These are phyloP conservation scores for Nakazawaea holstii DNA, from an alignment of 805 yeast species.

Conservation along the genomic window DNA sequence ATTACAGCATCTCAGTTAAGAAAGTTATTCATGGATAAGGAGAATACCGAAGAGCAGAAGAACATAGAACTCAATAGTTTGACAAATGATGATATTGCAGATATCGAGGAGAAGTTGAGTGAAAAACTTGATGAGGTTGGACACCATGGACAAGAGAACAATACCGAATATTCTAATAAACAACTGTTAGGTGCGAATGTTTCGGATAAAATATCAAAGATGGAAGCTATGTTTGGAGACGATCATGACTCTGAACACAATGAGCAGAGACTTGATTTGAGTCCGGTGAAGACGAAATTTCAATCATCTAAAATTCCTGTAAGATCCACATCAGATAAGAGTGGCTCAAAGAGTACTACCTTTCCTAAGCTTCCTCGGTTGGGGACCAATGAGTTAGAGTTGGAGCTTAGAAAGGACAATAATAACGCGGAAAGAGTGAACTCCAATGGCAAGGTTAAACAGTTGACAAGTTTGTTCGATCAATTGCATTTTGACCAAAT, in stretches of 20 bases:
- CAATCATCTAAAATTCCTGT: background rate
- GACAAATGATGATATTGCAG: conserved; percentile 10
- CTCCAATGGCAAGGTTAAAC: conserved; percentile 45
- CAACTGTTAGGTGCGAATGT: conserved; percentile 8
- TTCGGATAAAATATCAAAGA: conserved; percentile 13
- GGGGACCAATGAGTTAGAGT: conserved; percentile 1
- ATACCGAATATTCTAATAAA: conserved; percentile 3
- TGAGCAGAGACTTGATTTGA: background rate
- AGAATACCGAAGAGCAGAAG: conserved; percentile 14
- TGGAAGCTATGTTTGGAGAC: conserved; percentile 13
- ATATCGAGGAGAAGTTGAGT: conserved; percentile 14
- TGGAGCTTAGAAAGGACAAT: conserved; percentile 1
- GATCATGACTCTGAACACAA: background rate
- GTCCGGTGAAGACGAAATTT: background rate
- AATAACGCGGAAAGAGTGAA: background rate
- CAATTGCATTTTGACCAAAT: conserved; percentile 74
- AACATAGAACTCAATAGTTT: conserved; percentile 11
- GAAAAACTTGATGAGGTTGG: conserved; percentile 13
- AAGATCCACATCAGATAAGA: background rate
- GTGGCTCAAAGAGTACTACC: no score
- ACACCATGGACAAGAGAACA: conserved; percentile 14
- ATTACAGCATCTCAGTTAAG: conserved; percentile 85
- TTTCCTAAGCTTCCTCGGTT: background rate
- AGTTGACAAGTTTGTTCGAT: conserved; percentile 63
- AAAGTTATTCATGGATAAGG: conserved; percentile 60